These are phyloP conservation scores for Cercophora newfieldiana DNA, from an alignment of 495 filamentous ascomycete genomes.

Conservation along the genomic window DNA sequence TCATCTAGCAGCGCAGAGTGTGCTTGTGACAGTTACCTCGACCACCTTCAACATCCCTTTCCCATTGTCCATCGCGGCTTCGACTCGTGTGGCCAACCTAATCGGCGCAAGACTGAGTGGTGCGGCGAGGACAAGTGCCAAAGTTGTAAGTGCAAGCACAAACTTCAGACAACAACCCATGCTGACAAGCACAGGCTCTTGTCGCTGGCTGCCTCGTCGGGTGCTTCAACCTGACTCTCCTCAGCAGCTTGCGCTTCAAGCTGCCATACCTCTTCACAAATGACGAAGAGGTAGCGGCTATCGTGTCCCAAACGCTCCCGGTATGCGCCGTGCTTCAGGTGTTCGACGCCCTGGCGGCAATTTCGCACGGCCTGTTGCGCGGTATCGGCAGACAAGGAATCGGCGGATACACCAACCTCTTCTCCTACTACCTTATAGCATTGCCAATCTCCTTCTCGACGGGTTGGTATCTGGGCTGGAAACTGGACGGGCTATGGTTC, in stretches of 20 bases:
- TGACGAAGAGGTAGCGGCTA: slow-evolving; percentile 67
- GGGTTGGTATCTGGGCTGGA: slow-evolving; percentile 67
- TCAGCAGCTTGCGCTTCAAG: slow-evolving; percentile 52
- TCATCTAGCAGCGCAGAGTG: slow-evolving; percentile 57
- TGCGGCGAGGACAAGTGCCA: slow-evolving; percentile 62
- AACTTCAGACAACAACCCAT: too few relatives aligned
- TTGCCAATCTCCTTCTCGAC: slow-evolving; percentile 74
- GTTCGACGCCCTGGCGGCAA: slow-evolving; percentile 71
- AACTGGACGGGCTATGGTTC: slow-evolving; percentile 70
- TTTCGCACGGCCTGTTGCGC: slow-evolving; percentile 72
- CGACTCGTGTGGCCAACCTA: slow-evolving; percentile 57
- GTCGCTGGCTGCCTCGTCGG: slow-evolving; percentile 56
- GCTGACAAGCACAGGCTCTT: slow-evolving; percentile 16
- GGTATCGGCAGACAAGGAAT: slow-evolving; percentile 76
- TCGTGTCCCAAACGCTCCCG: slow-evolving; percentile 68
- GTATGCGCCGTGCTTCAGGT: slow-evolving; percentile 76
- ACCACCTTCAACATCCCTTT: slow-evolving; percentile 58
- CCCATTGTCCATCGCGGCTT: slow-evolving; percentile 54
- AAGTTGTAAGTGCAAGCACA: slow-evolving; percentile 44
- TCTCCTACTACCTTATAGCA: slow-evolving; percentile 77
- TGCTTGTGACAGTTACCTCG: slow-evolving; percentile 47
- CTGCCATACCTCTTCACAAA: slow-evolving; percentile 73
- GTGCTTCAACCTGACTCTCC: slow-evolving; percentile 64
- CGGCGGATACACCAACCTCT: slow-evolving; percentile 73
- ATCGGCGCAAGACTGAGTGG: slow-evolving; percentile 62